These are phyloP conservation scores for Volvariella surrecta DNA, from an alignment of 1,284 basidiomycete genomes.

Conservation along the genomic window DNA sequence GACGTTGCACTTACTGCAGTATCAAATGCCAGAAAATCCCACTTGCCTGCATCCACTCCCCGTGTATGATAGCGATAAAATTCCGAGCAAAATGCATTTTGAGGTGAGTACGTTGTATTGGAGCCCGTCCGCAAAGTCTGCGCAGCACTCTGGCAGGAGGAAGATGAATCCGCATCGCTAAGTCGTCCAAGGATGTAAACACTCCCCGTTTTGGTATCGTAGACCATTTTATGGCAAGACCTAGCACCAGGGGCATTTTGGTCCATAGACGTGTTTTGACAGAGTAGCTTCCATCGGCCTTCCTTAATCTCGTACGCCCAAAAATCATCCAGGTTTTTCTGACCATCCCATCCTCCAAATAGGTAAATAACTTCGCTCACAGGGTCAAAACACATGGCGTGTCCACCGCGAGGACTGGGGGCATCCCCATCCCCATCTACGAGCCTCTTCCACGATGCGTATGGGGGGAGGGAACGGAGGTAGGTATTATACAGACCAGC, in stretches of 20 bases:
- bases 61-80: conserved; percentile 66
- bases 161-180: conserved; percentile 36
- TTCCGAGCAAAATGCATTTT: conserved; percentile 38
- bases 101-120: neutral
- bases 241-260: conserved; percentile 62
- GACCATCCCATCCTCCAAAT: conserved; percentile 76
- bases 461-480: conserved; percentile 46
- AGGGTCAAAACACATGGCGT: conserved; percentile 76
- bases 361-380: conserved; percentile 61
- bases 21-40: conserved; percentile 58
- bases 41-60: conserved; percentile 49
- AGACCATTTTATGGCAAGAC: conserved; percentile 80
- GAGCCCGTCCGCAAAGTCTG: neutral
- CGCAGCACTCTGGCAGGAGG: conserved; percentile 7
- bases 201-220: conserved; percentile 59
- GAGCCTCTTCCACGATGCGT: conserved; percentile 49
- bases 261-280: conserved; percentile 45
- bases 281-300: conserved; percentile 60
- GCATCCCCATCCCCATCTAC: conserved; percentile 51
- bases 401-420: conserved; percentile 64
- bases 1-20: conserved; percentile 40
- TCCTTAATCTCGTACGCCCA: conserved; percentile 65
- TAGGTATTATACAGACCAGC: conserved; percentile 52
- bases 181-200: conserved; percentile 68
- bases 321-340: conserved; percentile 68